These are phyloP conservation scores for Tuber magnatum DNA, from an alignment of 495 filamentous ascomycete genomes.

Conservation along the genomic window DNA sequence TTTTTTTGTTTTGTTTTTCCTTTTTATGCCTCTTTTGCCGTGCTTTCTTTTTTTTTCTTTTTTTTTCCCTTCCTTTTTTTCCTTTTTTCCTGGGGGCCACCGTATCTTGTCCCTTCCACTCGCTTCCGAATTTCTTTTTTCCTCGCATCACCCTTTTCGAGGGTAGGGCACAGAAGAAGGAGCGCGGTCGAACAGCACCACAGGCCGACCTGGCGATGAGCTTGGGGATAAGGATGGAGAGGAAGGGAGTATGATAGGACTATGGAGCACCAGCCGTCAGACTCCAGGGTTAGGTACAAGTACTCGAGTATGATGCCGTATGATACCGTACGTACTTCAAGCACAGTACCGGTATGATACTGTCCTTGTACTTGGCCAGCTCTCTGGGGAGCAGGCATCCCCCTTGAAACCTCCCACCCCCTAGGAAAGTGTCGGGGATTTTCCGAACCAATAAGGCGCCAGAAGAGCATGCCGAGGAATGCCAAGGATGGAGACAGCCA, in stretches of 20 bases:
- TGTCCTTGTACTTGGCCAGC: background rate
- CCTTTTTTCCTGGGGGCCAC: background rate
- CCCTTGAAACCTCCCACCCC: background rate
- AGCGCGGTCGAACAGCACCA: background rate
- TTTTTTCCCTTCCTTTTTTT: background rate
- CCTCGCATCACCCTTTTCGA: background rate
- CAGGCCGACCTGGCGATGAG: conserved; percentile 1
- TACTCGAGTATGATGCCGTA: background rate
- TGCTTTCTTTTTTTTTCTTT: background rate
- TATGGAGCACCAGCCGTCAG: background rate
- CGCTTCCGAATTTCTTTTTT: background rate
- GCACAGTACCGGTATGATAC: too few species aligned
- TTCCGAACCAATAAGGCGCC: background rate
- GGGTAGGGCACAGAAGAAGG: background rate
- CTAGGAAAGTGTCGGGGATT: background rate
- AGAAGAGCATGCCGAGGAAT: background rate
- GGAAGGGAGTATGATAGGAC: background rate
- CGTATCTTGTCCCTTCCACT: background rate
- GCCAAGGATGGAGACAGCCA: background rate
- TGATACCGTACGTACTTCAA: too few species aligned
- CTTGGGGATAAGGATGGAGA: background rate
- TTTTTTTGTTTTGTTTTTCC: background rate
- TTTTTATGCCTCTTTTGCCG: background rate
- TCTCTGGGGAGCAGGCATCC: background rate
- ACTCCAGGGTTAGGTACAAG: background rate